These are phyloP conservation scores for Coix lacrymajobi DNA, from an alignment of 176 grass and related monocot species.

Conservation along the genomic window DNA sequence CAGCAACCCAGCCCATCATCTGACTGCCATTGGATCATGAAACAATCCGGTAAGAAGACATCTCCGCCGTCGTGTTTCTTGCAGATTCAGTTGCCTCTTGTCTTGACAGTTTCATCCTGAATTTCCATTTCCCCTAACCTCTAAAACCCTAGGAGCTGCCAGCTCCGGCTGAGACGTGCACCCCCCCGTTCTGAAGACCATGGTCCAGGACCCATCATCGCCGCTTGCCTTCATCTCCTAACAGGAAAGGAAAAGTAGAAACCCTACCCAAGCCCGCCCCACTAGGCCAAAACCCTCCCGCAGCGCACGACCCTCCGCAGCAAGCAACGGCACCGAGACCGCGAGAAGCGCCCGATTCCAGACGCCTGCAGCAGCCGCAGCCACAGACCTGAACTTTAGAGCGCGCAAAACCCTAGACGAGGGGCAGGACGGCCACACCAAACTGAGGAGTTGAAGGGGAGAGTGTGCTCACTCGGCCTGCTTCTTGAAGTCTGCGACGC, in stretches of 20 bases:
- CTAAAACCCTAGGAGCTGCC: constrained; percentile 30
- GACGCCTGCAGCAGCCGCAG: not conserved
- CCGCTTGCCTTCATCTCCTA: not conserved
- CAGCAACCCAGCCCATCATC: not conserved
- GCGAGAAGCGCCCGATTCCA: not conserved
- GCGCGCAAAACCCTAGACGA: constrained; percentile 33
- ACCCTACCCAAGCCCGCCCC: not conserved
- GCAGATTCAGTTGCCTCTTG: not conserved
- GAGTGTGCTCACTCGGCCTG: constrained; percentile 60
- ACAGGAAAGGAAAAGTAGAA: not conserved
- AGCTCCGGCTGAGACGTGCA: not conserved
- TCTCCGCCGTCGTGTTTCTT: not conserved
- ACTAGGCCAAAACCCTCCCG: constrained; percentile 4
- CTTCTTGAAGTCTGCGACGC: constrained; percentile 67
- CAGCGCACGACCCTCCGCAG: not conserved
- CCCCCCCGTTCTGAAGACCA: not conserved
- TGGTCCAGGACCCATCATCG: not conserved
- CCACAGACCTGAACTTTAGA: not conserved
- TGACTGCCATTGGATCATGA: not conserved
- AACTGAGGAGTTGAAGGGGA: not conserved
- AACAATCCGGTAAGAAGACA: not conserved
- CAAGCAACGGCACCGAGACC: not conserved
- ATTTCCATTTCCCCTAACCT: not conserved
- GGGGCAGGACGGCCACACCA: not conserved
- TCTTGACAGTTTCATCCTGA: not conserved